Conservation (phyloP, 2,329 filamentous ascomycete species). For the Zasmidium cellare region DNA sequence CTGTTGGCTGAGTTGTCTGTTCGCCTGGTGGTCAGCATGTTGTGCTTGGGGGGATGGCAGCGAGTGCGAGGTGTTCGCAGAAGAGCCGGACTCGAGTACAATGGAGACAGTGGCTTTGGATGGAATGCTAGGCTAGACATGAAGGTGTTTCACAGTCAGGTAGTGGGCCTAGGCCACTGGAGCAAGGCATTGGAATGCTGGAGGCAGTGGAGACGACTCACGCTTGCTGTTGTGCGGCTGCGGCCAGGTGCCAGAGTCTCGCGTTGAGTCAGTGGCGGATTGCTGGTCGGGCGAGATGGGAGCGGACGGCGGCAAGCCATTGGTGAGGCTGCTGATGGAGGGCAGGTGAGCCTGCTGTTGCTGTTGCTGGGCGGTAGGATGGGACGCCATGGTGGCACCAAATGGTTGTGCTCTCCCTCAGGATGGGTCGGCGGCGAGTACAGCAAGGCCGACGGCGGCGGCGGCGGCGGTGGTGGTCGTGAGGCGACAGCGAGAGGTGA, state of each 20-base stretch:
- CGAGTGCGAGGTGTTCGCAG: neutral
- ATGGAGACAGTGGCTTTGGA: neutral
- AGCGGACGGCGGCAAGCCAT: constrained; percentile 33
- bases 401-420: constrained; percentile 1
- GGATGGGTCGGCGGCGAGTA: constrained; percentile 3
- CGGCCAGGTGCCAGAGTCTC: constrained; percentile 40
- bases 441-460: neutral
- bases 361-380: constrained; percentile 17
- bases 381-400: constrained; percentile 27
- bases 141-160: neutral
- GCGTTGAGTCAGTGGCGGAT: constrained; percentile 31
- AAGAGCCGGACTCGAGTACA: neutral
- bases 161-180: constrained; percentile 3
- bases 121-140: neutral
- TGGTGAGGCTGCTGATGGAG: constrained; percentile 39
- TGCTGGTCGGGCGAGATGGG: constrained; percentile 33
- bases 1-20: constrained; percentile 43
- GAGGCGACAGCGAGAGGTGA: neutral
- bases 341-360: constrained; percentile 30
- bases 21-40: neutral
- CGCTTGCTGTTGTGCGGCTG: constrained; percentile 38
- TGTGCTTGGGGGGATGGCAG: neutral
- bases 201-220: constrained; percentile 27
- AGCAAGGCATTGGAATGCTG: constrained; percentile 9
- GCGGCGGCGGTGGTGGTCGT: neutral